Evolutionary conservation across 306 rosid genomes (phyloP), one percentile per base, ranked within the genome.

Genomic region (Cucurbita moschata): DNA sequence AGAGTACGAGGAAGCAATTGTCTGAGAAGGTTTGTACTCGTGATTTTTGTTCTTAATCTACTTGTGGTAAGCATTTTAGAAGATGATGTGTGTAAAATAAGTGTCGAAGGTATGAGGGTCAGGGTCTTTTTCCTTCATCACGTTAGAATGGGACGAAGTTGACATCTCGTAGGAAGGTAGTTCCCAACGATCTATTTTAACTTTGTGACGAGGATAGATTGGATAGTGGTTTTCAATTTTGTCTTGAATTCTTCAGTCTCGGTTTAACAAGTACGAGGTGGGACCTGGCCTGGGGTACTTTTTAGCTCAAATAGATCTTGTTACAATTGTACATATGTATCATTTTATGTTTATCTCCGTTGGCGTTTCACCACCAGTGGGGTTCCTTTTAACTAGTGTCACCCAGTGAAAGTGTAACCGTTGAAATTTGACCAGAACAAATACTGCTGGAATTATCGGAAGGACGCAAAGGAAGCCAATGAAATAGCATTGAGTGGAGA

Each of bases 401-500:
- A 30, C 58, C 11, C 23, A 14, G 57, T 2, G 55, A 67, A 66
- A 19, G 19, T 60, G 44, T 66, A 44, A 66, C 18, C 39, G 40
- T 67, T 67, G 7, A 67, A 46, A 46, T 40, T 73, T 82, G 71
- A 84, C 49, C 76, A 92, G 97, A 81, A 79, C 78, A 85, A 89
- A 75, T 74, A 85, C 62, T 89, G 82, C 73, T 82, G 87, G 85
- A 87, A 84, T 74, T 89, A 87, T 83, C 88, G 52, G 81, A 76
- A 77, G 63, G 91, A 86, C 74, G 58, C 61, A 37, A 80, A 38
- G 52, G 84, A 75, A 63, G 91, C 82, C 19, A 76, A 74, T 47
- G 84, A 83, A 35, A 83, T 89, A 35, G 91, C 82, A 60, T 77
- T 47, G 38, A 81, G 70, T 76, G 83, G 86, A 79, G 85, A 86